These are phyloP conservation scores for Parmelia sp. DNA, from an alignment of 495 filamentous ascomycete genomes.

Conservation along the genomic window DNA sequence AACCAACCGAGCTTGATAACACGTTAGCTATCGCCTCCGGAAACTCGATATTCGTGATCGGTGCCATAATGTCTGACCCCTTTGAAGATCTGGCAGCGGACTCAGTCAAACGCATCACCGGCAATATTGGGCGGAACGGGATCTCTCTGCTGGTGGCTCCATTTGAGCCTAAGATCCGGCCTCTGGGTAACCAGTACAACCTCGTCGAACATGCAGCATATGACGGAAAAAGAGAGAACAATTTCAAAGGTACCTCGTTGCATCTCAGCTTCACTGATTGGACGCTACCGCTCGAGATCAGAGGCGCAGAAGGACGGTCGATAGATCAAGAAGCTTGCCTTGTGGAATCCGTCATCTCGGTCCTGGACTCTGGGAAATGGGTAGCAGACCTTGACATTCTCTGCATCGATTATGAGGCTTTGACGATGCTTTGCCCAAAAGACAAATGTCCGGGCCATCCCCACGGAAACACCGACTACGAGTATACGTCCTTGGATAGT, in stretches of 20 bases:
- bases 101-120: slow-evolving; percentile 13
- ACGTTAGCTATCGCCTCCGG: slow-evolving; percentile 24
- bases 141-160: slow-evolving; percentile 22
- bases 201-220: slow-evolving; percentile 21
- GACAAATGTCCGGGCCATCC: slow-evolving; percentile 14
- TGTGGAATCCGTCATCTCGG: slow-evolving; percentile 22
- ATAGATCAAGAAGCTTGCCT: slow-evolving; percentile 19
- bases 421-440: slow-evolving; percentile 4
- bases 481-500: slow-evolving; percentile 23
- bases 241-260: slow-evolving; percentile 19
- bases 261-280: slow-evolving; percentile 24
- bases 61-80: slow-evolving; percentile 21
- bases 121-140: slow-evolving; percentile 23
- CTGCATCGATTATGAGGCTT: background rate
- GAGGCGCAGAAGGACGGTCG: slow-evolving; percentile 3
- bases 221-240: slow-evolving; percentile 21
- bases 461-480: slow-evolving; percentile 2
- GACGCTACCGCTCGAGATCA: slow-evolving; percentile 17
- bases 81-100: background rate
- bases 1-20: slow-evolving; percentile 10
- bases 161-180: slow-evolving; percentile 10
- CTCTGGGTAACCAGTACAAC: slow-evolving; percentile 19
- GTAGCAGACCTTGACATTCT: slow-evolving; percentile 22
- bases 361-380: slow-evolving; percentile 21
- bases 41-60: slow-evolving; percentile 25